phyloP scores from a whole-genome alignment of 495 filamentous ascomycete genomes.

The Hypoxylon rickii region DNA sequence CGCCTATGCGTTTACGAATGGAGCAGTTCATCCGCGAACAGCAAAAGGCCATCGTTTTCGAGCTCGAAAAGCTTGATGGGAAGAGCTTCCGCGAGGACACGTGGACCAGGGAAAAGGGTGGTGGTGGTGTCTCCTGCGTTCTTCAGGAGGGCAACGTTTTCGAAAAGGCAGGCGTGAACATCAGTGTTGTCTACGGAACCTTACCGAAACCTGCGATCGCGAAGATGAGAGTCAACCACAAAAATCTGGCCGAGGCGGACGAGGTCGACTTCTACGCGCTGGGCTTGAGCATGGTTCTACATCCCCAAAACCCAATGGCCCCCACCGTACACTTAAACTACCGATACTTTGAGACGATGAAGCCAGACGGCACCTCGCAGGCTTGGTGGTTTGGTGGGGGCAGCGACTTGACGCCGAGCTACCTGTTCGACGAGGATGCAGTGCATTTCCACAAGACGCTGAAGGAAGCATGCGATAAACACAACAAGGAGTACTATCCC shows the following conservation, averaged over 20 bases:
- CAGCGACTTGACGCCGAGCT: conserved; percentile 89
- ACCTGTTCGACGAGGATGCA: conserved; percentile 95
- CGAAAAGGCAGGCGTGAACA: conserved; percentile 97
- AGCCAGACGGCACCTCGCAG: conserved; percentile 69
- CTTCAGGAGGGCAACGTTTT: conserved; percentile 96
- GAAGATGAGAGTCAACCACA: conserved; percentile 95
- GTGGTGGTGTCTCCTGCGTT: conserved; percentile 85
- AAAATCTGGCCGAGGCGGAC: conserved; percentile 71
- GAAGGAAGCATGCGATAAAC: conserved; percentile 90
- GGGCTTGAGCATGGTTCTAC: conserved; percentile 87
- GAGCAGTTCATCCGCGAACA: conserved; percentile 92
- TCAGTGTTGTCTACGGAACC: conserved; percentile 90
- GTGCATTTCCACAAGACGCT: conserved; percentile 94
- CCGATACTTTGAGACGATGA: conserved; percentile 95
- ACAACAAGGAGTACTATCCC: conserved; percentile 90
- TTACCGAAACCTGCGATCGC: conserved; percentile 84
- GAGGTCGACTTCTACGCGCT: conserved; percentile 93
- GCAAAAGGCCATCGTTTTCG: conserved; percentile 81
- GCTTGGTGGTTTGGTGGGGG: conserved; percentile 99
- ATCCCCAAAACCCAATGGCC: conserved; percentile 93
- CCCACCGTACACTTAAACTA: conserved; percentile 99
- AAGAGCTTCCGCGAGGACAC: conserved; percentile 78
- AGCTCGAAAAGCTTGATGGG: conserved; percentile 81
- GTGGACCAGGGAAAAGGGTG: conserved; percentile 84
- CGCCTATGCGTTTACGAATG: conserved; percentile 97